Conservation (phyloP, 768 basidiomycete genomes). For the Mycena metata region DNA sequence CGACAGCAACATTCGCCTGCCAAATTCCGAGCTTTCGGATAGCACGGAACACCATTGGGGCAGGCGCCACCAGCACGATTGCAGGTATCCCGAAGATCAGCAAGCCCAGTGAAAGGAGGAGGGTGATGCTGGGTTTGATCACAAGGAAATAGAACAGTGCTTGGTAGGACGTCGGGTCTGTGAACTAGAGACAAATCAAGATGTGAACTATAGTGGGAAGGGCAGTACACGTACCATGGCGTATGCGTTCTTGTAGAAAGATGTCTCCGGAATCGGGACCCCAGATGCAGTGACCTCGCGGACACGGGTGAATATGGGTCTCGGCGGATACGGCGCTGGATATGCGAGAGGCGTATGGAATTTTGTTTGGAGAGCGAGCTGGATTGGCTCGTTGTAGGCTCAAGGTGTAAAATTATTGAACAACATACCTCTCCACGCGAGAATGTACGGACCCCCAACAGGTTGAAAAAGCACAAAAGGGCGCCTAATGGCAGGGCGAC, state of each 20-base stretch:
- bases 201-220: conserved; percentile 5
- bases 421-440: conserved; percentile 75
- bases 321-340: conserved; percentile 73
- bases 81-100: conserved; percentile 70
- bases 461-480: conserved; percentile 81
- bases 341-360: conserved; percentile 80
- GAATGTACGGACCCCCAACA: conserved; percentile 80
- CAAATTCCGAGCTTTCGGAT: conserved; percentile 78
- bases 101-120: conserved; percentile 70
- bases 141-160: conserved; percentile 91
- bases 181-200: conserved; percentile 64
- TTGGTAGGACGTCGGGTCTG: conserved; percentile 85
- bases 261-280: conserved; percentile 65
- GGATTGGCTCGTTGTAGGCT: conserved; percentile 8
- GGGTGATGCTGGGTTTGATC: conserved; percentile 85
- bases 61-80: conserved; percentile 72
- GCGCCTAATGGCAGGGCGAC: conserved; percentile 84
- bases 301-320: conserved; percentile 80
- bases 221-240: conserved; percentile 72
- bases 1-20: conserved; percentile 88
- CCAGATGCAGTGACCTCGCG: conserved; percentile 53
- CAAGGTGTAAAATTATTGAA: neutral
- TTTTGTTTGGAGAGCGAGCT: conserved; percentile 76
- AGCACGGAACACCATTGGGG: conserved; percentile 75
- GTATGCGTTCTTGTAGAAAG: conserved; percentile 87